These are phyloP conservation scores for Aureobasidium sp. DNA, from an alignment of 2,329 filamentous ascomycete genomes.

Conservation along the genomic window DNA sequence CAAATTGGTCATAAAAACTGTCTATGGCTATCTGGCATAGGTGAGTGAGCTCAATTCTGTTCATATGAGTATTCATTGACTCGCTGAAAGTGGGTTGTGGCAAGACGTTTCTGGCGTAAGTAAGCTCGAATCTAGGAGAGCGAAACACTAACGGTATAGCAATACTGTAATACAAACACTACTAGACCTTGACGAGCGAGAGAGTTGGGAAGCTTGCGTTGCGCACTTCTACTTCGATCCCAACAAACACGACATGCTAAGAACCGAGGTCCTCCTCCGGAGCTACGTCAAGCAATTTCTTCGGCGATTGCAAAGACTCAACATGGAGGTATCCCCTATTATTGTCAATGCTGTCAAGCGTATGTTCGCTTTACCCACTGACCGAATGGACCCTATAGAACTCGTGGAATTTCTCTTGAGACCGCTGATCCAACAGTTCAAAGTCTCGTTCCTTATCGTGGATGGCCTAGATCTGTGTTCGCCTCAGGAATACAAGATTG, in stretches of 20 bases:
- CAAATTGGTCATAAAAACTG: background rate
- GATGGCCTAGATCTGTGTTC: slow-evolving; percentile 15
- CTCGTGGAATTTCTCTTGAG: too few relatives aligned
- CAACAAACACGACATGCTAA: background rate
- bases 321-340: too few relatives aligned
- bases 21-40: background rate
- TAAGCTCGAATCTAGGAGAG: too few relatives aligned
- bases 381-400: too few relatives aligned
- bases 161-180: background rate
- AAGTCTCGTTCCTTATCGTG: background rate
- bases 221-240: background rate
- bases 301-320: too few relatives aligned
- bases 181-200: background rate
- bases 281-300: background rate
- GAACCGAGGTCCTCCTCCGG: background rate
- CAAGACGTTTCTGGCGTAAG: background rate
- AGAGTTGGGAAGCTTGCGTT: too few relatives aligned
- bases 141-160: too few relatives aligned
- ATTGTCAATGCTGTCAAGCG: too few relatives aligned
- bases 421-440: too few relatives aligned
- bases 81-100: background rate
- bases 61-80: background rate
- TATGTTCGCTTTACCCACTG: too few relatives aligned
- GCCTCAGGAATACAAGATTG: background rate
- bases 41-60: background rate